Conservation (phyloP, 108 stramenopile genomes). For the Conticribra guillardii region DNA sequence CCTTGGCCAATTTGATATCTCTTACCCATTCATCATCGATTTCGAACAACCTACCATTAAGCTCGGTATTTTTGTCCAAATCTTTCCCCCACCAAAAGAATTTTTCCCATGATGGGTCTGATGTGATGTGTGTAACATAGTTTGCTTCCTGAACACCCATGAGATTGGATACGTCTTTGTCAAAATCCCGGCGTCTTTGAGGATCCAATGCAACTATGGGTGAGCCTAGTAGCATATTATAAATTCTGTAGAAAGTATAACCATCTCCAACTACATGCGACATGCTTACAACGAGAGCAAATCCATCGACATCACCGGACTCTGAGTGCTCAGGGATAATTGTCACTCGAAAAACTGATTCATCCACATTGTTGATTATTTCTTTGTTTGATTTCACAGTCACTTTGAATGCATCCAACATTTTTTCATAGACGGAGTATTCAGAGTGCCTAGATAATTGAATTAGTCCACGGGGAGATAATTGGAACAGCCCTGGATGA, state of each 20-base stretch:
- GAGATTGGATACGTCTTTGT: constrained; percentile 23
- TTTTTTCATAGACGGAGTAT: constrained; percentile 3
- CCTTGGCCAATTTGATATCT: constrained; percentile 30
- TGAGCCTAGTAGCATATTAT: constrained; percentile 46
- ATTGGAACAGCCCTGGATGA: constrained; percentile 12
- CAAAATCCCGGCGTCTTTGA: constrained; percentile 29
- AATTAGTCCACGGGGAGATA: constrained; percentile 12
- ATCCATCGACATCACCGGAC: neutral
- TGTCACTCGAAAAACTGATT: constrained; percentile 16
- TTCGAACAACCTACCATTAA: constrained; percentile 27
- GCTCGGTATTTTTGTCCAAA: constrained; percentile 23
- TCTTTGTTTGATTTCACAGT: constrained; percentile 16
- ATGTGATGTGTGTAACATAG: constrained; percentile 42
- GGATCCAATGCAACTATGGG: constrained; percentile 31
- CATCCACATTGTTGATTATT: constrained; percentile 9
- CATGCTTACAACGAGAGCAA: constrained; percentile 46
- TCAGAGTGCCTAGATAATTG: neutral
- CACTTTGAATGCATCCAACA: constrained; percentile 1
- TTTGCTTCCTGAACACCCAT: constrained; percentile 52
- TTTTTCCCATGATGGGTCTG: constrained; percentile 49
- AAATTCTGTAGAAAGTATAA: constrained; percentile 46
- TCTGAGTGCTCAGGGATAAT: neutral
- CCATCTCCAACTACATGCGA: constrained; percentile 48
- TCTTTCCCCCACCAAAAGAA: constrained; percentile 13
- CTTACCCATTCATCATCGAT: constrained; percentile 30